These are phyloP conservation scores for Trypethelium eluteriae DNA, from an alignment of 495 filamentous ascomycete genomes.

Conservation along the genomic window DNA sequence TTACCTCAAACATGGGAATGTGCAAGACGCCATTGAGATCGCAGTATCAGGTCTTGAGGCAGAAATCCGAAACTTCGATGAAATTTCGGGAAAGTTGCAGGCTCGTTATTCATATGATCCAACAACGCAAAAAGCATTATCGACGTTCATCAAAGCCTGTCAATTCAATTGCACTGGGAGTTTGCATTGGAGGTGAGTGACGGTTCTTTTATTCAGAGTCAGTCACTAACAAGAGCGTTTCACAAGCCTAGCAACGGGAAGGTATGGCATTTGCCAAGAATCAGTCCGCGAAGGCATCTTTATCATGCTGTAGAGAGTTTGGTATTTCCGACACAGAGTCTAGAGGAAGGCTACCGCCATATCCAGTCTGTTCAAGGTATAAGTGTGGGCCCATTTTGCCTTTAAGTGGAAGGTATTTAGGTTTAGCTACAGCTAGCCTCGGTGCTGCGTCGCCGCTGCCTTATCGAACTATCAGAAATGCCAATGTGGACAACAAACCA, in stretches of 20 bases:
- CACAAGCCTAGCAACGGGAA: conserved; percentile 13
- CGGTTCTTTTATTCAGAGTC: background rate
- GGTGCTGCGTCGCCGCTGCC: too few relatives aligned
- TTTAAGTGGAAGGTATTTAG: too few relatives aligned
- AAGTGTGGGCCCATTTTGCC: too few relatives aligned
- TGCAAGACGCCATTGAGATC: conserved; percentile 17
- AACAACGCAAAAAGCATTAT: conserved; percentile 14
- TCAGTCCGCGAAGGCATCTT: background rate
- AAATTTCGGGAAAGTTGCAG: conserved; percentile 13
- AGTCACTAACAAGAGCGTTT: background rate
- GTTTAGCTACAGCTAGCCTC: too few relatives aligned
- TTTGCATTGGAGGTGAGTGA: conserved; percentile 23
- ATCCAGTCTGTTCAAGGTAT: too few relatives aligned
- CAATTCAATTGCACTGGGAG: conserved; percentile 28
- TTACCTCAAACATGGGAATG: conserved; percentile 19
- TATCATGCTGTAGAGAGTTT: conserved; percentile 1
- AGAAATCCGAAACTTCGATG: conserved; percentile 19
- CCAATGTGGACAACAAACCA: too few relatives aligned
- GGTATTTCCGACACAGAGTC: too few relatives aligned
- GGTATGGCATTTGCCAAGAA: conserved; percentile 14
- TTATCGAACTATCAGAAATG: too few relatives aligned
- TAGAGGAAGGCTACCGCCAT: too few relatives aligned
- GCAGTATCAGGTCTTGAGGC: conserved; percentile 15
- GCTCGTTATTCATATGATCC: background rate
- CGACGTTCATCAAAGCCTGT: conserved; percentile 23